A percentile compares a stretch with the other conserved stretches of the same genome.
Evolutionary conservation across 305 asterid genomes (phyloP).

Genomic region (Solanum hybrid): DNA sequence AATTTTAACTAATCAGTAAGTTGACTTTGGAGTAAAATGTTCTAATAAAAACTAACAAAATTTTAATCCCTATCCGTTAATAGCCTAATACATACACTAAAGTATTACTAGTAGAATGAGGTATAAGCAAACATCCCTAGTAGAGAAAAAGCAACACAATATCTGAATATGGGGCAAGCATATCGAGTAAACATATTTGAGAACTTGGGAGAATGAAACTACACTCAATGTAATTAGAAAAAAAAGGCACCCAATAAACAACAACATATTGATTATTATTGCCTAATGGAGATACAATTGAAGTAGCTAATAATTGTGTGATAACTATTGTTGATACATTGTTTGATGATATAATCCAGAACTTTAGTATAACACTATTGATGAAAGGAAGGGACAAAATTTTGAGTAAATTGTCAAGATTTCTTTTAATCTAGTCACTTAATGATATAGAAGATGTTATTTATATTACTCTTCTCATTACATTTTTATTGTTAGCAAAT

Average conservation of each 20-base stretch:
- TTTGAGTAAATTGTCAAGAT: background rate
- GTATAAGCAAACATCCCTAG: background rate
- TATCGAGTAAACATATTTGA: background rate
- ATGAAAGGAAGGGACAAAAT: background rate
- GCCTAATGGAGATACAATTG: background rate
- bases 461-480: no score
- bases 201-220: no score
- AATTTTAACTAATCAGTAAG: no score
- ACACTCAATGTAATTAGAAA: background rate
- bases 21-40: no score
- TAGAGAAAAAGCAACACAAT: background rate
- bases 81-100: no score
- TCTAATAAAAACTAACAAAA: no score
- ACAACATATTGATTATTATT: no score
- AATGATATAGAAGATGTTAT: background rate
- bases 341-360: background rate
- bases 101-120: no score
- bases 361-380: background rate
- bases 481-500: background rate
- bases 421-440: background rate
- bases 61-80: no score
- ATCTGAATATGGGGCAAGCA: no score
- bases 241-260: no score
- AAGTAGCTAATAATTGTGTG: background rate
- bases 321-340: background rate